A percentile compares a stretch with the other conserved stretches of the same genome.
Evolutionary conservation across 495 filamentous ascomycete species (phyloP).

Genomic region (Penicillium cosmopolitanum): DNA sequence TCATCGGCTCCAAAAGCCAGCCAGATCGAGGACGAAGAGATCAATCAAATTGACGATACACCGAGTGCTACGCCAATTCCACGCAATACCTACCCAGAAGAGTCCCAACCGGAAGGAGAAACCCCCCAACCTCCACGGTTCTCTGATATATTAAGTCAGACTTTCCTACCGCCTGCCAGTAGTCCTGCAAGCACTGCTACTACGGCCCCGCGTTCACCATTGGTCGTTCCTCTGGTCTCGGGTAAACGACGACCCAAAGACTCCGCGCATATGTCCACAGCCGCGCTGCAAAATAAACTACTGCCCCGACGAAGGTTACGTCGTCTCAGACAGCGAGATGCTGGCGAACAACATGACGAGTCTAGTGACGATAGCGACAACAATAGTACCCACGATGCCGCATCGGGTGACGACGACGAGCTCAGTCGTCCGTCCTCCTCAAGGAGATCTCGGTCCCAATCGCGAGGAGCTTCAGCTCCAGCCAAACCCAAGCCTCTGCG

Average conservation of each 20-base stretch:
- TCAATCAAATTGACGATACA: conserved; percentile 25
- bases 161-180: conserved; percentile 56
- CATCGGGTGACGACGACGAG: conserved; percentile 46
- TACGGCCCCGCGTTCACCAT: conserved; percentile 13
- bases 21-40: conserved; percentile 16
- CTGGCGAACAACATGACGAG: conserved; percentile 25
- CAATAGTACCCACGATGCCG: conserved; percentile 31
- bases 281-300: conserved; percentile 49
- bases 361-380: conserved; percentile 44
- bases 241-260: conserved; percentile 37
- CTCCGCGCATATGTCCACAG: conserved; percentile 47
- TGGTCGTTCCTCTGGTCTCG: conserved; percentile 15
- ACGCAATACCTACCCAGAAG: conserved; percentile 3
- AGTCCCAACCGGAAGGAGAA: conserved; percentile 12
- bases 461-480: conserved; percentile 15
- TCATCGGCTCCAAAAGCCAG: conserved; percentile 25
- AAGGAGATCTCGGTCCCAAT: conserved; percentile 32
- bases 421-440: conserved; percentile 34
- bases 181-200: conserved; percentile 37
- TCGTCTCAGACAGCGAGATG: conserved; percentile 26
- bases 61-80: conserved; percentile 21
- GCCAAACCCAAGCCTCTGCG: conserved; percentile 24
- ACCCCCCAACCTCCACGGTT: conserved; percentile 22
- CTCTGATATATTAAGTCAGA: conserved; percentile 49
- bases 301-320: conserved; percentile 48